Conservation (phyloP, 345 rosid genomes). For the Noccaea caerulescens region DNA sequence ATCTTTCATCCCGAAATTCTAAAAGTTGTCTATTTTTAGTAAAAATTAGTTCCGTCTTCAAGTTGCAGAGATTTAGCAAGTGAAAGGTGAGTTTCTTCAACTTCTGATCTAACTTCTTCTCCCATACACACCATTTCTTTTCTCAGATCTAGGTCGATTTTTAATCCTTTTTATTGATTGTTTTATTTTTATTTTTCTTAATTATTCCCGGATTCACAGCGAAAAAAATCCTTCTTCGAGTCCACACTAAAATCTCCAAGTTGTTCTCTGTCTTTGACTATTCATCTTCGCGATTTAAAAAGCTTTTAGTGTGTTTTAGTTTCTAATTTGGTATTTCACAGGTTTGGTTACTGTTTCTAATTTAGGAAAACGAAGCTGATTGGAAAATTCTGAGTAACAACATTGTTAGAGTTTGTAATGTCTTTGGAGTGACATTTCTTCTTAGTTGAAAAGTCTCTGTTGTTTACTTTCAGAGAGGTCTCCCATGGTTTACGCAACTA, state of each 20-base stretch:
- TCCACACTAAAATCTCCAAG: slow-evolving; percentile 22
- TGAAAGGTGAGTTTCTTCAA: slow-evolving; percentile 36
- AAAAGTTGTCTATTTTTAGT: slow-evolving; percentile 40
- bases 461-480: slow-evolving; percentile 24
- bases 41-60: slow-evolving; percentile 32
- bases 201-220: background rate
- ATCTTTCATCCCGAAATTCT: slow-evolving; percentile 34
- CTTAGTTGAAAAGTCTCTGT: slow-evolving; percentile 42
- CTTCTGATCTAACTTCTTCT: slow-evolving; percentile 36
- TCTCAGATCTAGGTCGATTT: slow-evolving; percentile 39
- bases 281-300: slow-evolving; percentile 7
- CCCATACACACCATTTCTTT: background rate
- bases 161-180: background rate
- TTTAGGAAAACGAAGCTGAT: slow-evolving; percentile 4
- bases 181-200: background rate
- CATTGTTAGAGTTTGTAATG: slow-evolving; percentile 26
- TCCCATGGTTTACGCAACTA: slow-evolving; percentile 25
- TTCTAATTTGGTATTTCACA: slow-evolving; percentile 17
- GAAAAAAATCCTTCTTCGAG: background rate
- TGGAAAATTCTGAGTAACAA: slow-evolving; percentile 19
- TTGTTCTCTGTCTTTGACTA: slow-evolving; percentile 22
- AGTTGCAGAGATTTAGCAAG: slow-evolving; percentile 41
- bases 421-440: slow-evolving; percentile 31
- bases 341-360: slow-evolving; percentile 24
- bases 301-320: background rate